A percentile compares a stretch with the other conserved stretches of the same genome.
Conservation (phyloP, 495 filamentous ascomycete species). For the Mytilinidion resinicola region DNA sequence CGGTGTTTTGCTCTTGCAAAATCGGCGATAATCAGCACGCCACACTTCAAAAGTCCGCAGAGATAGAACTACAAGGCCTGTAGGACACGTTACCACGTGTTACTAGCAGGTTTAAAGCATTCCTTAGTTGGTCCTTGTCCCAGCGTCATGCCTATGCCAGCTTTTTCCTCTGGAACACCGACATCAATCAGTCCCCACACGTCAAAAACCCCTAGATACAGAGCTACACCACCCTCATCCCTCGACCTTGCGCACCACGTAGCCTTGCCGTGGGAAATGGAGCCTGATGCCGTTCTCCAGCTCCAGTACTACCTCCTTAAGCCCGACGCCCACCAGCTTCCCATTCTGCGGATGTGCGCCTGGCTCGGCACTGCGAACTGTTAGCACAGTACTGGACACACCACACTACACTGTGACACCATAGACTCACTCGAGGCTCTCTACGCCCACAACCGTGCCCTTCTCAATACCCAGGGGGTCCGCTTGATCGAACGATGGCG, state of each 20-base stretch:
- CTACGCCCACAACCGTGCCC: constrained; percentile 14
- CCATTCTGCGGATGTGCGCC: constrained; percentile 22
- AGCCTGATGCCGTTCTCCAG: constrained; percentile 18
- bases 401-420: not conserved
- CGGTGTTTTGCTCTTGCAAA: too few relatives aligned
- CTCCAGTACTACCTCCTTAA: constrained; percentile 22
- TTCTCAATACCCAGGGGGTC: constrained; percentile 16
- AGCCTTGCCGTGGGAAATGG: constrained; percentile 23
- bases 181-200: too few relatives aligned
- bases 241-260: constrained; percentile 10
- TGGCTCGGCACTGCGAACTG: constrained; percentile 8
- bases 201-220: too few relatives aligned
- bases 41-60: too few relatives aligned
- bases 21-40: too few relatives aligned
- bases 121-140: too few relatives aligned
- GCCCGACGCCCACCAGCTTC: constrained; percentile 18
- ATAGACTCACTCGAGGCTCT: constrained; percentile 24
- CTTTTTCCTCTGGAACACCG: too few relatives aligned
- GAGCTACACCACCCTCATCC: too few relatives aligned
- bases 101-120: too few relatives aligned
- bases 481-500: not conserved
- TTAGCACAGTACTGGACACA: not conserved
- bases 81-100: too few relatives aligned
- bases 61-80: too few relatives aligned
- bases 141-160: too few relatives aligned